Percentiles rank a stretch among this genome's conserved stretches.
Evolutionary conservation across 495 filamentous ascomycete genomes (phyloP).

Genomic region (Xylaria cubensis): DNA sequence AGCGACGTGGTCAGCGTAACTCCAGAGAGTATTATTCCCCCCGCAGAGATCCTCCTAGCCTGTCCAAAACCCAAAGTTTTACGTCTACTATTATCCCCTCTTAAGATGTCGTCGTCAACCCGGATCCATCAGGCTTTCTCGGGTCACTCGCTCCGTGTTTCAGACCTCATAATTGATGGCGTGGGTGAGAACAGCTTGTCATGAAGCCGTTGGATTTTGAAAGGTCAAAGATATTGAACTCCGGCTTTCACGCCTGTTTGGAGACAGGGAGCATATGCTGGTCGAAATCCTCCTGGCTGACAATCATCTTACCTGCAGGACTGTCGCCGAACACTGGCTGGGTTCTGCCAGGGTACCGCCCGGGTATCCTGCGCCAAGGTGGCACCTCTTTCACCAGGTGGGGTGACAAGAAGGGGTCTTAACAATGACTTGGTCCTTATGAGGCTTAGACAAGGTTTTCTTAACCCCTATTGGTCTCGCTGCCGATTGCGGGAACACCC

Average conservation of each 20-base stretch:
- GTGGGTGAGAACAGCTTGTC: neutral
- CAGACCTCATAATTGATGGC: neutral
- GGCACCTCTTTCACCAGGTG: conserved; percentile 17
- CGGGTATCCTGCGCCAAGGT: conserved; percentile 19
- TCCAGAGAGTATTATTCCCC: neutral
- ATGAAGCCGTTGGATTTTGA: conserved; percentile 4
- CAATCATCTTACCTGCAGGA: conserved; percentile 21
- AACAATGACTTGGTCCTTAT: conserved; percentile 1
- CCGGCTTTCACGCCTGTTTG: conserved; percentile 17
- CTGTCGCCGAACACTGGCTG: conserved; percentile 13
- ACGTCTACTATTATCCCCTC: neutral
- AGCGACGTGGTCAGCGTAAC: conserved; percentile 1
- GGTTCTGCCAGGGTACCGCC: conserved; percentile 19
- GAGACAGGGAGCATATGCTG: conserved; percentile 20
- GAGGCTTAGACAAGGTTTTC: conserved; percentile 25
- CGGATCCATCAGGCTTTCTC: conserved; percentile 1
- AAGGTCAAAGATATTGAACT: neutral
- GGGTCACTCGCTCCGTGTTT: conserved; percentile 19
- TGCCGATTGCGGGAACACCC: conserved; percentile 17
- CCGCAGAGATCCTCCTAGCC: neutral
- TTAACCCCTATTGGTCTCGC: conserved; percentile 13
- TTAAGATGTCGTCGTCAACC: neutral
- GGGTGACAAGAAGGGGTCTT: conserved; percentile 8
- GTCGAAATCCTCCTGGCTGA: conserved; percentile 23
- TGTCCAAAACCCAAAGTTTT: neutral